Conservation (phyloP, 1,284 basidiomycete species). For the Fomitiporia mediterranea region DNA sequence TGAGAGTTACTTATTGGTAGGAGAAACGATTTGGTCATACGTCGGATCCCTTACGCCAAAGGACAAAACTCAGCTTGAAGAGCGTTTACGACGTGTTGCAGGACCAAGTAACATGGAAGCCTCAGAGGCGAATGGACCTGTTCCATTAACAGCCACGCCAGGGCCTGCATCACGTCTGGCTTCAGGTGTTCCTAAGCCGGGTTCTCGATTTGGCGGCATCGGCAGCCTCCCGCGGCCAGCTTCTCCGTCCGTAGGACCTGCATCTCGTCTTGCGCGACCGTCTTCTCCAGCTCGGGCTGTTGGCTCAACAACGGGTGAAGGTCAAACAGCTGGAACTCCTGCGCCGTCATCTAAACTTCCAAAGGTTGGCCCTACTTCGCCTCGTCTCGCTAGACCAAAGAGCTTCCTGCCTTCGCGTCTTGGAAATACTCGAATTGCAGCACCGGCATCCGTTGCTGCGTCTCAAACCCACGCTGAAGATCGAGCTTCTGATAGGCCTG, state of each 20-base stretch:
- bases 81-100: conserved; percentile 78
- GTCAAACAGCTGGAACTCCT: conserved; percentile 44
- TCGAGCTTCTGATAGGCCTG: conserved; percentile 9
- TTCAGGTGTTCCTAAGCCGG: conserved; percentile 41
- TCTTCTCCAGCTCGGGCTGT: conserved; percentile 52
- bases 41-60: conserved; percentile 78
- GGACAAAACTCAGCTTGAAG: conserved; percentile 89
- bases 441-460: conserved; percentile 27
- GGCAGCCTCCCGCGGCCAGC: conserved; percentile 44
- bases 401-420: conserved; percentile 67
- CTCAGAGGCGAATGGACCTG: conserved; percentile 29
- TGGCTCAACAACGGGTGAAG: conserved; percentile 40
- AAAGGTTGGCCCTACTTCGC: conserved; percentile 37
- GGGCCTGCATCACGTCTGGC: conserved; percentile 46
- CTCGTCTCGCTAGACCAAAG: conserved; percentile 48
- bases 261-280: conserved; percentile 55
- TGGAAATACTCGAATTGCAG: conserved; percentile 49
- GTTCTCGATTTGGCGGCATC: conserved; percentile 40
- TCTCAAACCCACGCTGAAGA: conserved; percentile 12
- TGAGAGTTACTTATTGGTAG: conserved; percentile 79
- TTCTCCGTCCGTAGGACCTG: conserved; percentile 52
- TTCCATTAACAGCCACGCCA: conserved; percentile 27
- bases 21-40: conserved; percentile 81
- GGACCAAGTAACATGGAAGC: conserved; percentile 49
- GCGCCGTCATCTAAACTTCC: conserved; percentile 28